Evolutionary conservation across 2,329 filamentous ascomycete species (phyloP).

Genomic region (Dothidotthia symphoricarpi): DNA sequence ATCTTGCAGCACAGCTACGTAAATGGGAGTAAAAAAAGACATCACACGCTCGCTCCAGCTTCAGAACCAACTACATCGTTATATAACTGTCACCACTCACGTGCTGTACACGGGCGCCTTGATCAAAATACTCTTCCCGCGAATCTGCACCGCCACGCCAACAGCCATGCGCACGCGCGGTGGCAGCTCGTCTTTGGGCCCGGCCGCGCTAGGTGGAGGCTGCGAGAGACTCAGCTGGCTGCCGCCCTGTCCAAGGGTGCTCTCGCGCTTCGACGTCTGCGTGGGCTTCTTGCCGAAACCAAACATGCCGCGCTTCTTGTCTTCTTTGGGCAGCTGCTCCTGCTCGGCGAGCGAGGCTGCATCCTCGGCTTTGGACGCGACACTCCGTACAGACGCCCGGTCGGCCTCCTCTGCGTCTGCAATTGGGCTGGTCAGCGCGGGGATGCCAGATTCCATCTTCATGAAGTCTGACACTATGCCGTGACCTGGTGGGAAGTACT

Average conservation of each 20-base stretch:
- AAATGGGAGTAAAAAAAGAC: slow-evolving; percentile 13
- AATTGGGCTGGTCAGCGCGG: slow-evolving; percentile 47
- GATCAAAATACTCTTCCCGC: slow-evolving; percentile 50
- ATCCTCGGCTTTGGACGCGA: slow-evolving; percentile 34
- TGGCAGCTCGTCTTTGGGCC: slow-evolving; percentile 42
- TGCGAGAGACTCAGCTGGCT: slow-evolving; percentile 39
- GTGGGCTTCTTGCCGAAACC: slow-evolving; percentile 41
- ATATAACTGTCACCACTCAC: slow-evolving; percentile 11
- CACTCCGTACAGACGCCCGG: slow-evolving; percentile 37
- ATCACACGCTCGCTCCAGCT: slow-evolving; percentile 4
- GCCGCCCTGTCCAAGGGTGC: slow-evolving; percentile 38
- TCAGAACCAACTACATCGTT: slow-evolving; percentile 2
- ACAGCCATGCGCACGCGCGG: slow-evolving; percentile 50
- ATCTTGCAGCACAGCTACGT: slow-evolving; percentile 11
- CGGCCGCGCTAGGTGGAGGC: slow-evolving; percentile 42
- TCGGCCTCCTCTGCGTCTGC: slow-evolving; percentile 45
- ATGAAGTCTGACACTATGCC: slow-evolving; percentile 70
- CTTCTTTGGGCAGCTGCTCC: slow-evolving; percentile 31
- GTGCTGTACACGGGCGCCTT: slow-evolving; percentile 51
- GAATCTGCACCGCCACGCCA: slow-evolving; percentile 49
- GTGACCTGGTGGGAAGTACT: slow-evolving; percentile 78
- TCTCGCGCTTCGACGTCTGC: slow-evolving; percentile 40
- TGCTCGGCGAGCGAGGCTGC: slow-evolving; percentile 29
- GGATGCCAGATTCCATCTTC: slow-evolving; percentile 70
- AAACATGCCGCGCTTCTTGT: slow-evolving; percentile 46